These are phyloP conservation scores for Xylaria palmicola DNA, from an alignment of 495 filamentous ascomycete genomes.

Conservation along the genomic window DNA sequence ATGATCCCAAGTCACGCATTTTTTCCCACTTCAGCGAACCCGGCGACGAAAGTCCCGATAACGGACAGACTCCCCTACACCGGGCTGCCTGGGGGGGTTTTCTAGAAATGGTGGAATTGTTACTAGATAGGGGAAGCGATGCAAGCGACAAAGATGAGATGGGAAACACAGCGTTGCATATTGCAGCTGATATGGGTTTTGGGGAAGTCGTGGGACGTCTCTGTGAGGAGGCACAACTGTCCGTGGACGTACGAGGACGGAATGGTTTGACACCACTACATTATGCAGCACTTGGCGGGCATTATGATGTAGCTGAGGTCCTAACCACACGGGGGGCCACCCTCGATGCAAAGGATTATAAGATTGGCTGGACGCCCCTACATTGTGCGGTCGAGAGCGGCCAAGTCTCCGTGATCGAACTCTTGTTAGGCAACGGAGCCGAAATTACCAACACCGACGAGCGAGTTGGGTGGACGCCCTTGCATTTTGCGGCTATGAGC, in stretches of 20 bases:
- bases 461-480: not conserved
- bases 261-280: not conserved
- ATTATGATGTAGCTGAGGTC: not conserved
- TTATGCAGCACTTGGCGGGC: not conserved
- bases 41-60: not conserved
- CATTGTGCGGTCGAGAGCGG: not conserved
- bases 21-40: not conserved
- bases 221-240: not conserved
- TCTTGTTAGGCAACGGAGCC: not conserved
- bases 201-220: not conserved
- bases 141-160: not conserved
- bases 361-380: not conserved
- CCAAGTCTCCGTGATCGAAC: not conserved
- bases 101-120: not conserved
- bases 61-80: not conserved
- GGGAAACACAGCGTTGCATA: not conserved
- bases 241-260: not conserved
- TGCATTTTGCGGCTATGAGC: constrained; percentile 2
- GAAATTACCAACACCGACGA: not conserved
- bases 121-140: not conserved
- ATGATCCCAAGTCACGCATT: not conserved
- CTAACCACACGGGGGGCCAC: not conserved
- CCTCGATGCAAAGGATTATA: not conserved
- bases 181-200: not conserved
- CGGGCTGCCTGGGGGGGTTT: not conserved